These are phyloP conservation scores for Candida manassasensis DNA, from an alignment of 805 yeast species.

Conservation along the genomic window DNA sequence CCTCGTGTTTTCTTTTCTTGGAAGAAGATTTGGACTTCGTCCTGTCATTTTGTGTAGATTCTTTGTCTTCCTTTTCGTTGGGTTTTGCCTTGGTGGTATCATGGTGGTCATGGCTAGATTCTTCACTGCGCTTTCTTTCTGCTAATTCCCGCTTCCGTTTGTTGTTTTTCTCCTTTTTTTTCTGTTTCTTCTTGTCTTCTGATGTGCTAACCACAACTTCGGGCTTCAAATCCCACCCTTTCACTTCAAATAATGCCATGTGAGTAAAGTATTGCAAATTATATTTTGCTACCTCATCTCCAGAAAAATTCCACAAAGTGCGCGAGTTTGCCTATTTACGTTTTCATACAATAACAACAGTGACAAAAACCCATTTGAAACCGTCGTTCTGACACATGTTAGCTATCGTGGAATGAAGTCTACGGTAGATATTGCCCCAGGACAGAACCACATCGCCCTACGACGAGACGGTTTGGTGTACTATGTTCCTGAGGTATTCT, in stretches of 20 bases:
- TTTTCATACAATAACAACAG: no score
- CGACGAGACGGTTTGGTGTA: slow-evolving; percentile 18
- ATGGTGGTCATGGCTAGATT: slow-evolving; percentile 5
- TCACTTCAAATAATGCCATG: slow-evolving; percentile 74
- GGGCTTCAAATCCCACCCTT: slow-evolving; percentile 73
- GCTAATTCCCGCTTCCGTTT: slow-evolving; percentile 11
- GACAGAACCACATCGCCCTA: slow-evolving; percentile 28
- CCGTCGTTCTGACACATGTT: no score
- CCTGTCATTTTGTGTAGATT: slow-evolving; percentile 8
- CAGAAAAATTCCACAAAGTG: slow-evolving; percentile 2
- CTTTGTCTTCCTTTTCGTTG: slow-evolving; percentile 5
- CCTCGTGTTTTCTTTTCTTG: slow-evolving; percentile 8
- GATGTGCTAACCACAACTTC: slow-evolving; percentile 45
- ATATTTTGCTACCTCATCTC: slow-evolving; percentile 1
- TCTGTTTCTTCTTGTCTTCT: slow-evolving; percentile 22
- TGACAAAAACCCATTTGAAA: no score
- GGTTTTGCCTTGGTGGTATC: slow-evolving; percentile 7
- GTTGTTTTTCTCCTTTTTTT: slow-evolving; percentile 16
- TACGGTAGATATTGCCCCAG: slow-evolving; percentile 30
- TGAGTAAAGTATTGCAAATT: slow-evolving; percentile 5
- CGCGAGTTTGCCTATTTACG: no score
- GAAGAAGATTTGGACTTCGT: not conserved
- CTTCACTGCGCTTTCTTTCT: slow-evolving; percentile 12
- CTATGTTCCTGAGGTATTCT: slow-evolving; percentile 34
- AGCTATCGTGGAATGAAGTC: slow-evolving; percentile 3